Percentiles rank a stretch among this genome's conserved stretches.
Conservation (phyloP, 306 rosid species). For the Pueraria montana region DNA sequence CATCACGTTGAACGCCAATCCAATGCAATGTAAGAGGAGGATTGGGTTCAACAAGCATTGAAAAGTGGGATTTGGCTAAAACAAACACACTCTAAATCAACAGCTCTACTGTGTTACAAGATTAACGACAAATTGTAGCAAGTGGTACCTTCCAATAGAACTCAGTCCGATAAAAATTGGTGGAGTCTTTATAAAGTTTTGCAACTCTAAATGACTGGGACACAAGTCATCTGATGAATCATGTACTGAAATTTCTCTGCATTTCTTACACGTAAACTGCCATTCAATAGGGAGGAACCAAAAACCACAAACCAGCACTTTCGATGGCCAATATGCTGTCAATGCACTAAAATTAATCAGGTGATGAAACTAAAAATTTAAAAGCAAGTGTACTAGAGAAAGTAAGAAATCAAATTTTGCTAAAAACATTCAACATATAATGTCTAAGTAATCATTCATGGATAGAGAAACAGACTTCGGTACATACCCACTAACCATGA, state of each 20-base stretch:
- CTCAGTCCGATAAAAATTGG: constrained; percentile 84
- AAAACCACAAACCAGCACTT: constrained; percentile 78
- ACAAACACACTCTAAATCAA: neutral
- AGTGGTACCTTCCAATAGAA: constrained; percentile 79
- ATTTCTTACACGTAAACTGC: constrained; percentile 82
- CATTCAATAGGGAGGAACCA: constrained; percentile 84
- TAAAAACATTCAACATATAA: neutral
- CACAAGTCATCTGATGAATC: constrained; percentile 61
- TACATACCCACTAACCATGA: constrained; percentile 1
- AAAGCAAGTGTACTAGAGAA: constrained; percentile 28
- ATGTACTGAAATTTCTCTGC: constrained; percentile 59
- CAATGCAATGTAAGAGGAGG: neutral
- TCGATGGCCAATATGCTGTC: constrained; percentile 84
- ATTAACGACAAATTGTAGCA: constrained; percentile 39
- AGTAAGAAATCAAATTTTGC: constrained; percentile 17
- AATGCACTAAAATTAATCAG: constrained; percentile 34
- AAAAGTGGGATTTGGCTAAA: neutral
- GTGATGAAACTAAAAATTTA: constrained; percentile 25
- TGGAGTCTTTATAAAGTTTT: constrained; percentile 55
- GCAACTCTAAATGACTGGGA: constrained; percentile 67
- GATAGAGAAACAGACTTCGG: neutral
- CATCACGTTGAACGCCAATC: neutral
- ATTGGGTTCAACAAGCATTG: neutral
- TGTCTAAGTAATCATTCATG: neutral
- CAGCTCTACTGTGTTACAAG: neutral